Evolutionary conservation across 306 rosid species (phyloP).

Genomic region (Cicer pinnatifidum): DNA sequence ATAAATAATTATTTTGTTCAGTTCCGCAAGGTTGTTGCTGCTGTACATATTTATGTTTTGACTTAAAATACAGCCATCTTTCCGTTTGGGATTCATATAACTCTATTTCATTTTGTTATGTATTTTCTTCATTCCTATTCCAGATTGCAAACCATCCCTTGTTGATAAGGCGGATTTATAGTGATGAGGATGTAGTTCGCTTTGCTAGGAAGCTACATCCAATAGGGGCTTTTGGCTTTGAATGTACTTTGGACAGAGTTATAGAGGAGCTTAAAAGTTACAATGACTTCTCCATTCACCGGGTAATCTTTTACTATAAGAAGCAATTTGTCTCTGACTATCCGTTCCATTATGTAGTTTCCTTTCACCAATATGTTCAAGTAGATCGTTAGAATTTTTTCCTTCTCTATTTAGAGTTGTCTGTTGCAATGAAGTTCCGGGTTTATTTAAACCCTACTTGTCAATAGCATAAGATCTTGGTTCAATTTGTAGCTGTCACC

Average conservation of each 20-base stretch:
- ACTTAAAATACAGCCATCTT: conserved; percentile 4
- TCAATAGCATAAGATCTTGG: conserved; percentile 6
- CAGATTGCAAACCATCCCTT: conserved; percentile 98
- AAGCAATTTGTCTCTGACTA: conserved; percentile 14
- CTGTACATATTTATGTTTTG: conserved; percentile 35
- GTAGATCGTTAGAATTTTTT: conserved; percentile 1
- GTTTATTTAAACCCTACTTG: conserved; percentile 16
- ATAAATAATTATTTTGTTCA: conserved; percentile 95
- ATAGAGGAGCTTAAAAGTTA: conserved; percentile 79
- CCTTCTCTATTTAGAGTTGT: background rate
- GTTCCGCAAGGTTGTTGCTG: conserved; percentile 80
- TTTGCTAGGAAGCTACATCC: conserved; percentile 84
- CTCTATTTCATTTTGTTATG: background rate
- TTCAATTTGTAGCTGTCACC: background rate
- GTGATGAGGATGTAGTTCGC: conserved; percentile 83
- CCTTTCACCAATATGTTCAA: conserved; percentile 16
- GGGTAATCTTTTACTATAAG: conserved; percentile 56
- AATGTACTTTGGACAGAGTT: conserved; percentile 88
- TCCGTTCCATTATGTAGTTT: background rate
- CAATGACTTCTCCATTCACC: conserved; percentile 88
- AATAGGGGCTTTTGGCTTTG: conserved; percentile 90
- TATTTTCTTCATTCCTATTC: conserved; percentile 37
- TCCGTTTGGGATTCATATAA: background rate
- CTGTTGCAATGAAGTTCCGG: conserved; percentile 29
- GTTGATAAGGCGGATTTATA: conserved; percentile 85